These are phyloP conservation scores for Durusdinium trenchii DNA, from an alignment of 73 alveolate species.

Conservation along the genomic window DNA sequence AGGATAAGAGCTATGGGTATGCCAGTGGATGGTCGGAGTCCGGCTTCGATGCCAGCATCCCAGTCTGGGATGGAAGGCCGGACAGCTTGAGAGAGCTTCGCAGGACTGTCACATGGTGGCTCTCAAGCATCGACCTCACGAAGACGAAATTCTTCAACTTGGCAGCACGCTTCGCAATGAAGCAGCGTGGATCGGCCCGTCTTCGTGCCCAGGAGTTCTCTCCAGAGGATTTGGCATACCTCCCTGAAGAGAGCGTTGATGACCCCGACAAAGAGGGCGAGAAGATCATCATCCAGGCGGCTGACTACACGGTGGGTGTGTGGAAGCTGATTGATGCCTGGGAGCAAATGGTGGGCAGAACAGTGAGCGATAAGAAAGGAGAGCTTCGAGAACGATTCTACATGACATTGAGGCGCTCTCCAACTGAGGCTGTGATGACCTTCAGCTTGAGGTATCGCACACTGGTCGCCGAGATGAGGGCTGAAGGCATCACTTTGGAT, in stretches of 20 bases:
- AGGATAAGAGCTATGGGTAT: neutral
- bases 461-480: too few relatives aligned
- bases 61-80: conserved; percentile 22
- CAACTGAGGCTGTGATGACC: too few relatives aligned
- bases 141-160: neutral
- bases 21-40: neutral
- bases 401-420: too few relatives aligned
- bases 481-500: too few relatives aligned
- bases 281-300: neutral
- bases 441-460: too few relatives aligned
- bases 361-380: too few relatives aligned
- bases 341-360: neutral
- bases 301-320: neutral
- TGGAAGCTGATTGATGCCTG: neutral
- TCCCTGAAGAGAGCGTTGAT: neutral
- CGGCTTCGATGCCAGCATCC: neutral
- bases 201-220: neutral
- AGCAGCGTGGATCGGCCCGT: neutral
- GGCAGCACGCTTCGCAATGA: conserved; percentile 35
- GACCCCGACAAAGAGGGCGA: neutral
- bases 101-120: neutral
- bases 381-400: too few relatives aligned
- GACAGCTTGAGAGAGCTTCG: neutral
- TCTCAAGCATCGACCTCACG: neutral
- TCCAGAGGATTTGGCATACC: neutral